phyloP scores from a whole-genome alignment of 345 rosid species.

The Linum lewisii region DNA sequence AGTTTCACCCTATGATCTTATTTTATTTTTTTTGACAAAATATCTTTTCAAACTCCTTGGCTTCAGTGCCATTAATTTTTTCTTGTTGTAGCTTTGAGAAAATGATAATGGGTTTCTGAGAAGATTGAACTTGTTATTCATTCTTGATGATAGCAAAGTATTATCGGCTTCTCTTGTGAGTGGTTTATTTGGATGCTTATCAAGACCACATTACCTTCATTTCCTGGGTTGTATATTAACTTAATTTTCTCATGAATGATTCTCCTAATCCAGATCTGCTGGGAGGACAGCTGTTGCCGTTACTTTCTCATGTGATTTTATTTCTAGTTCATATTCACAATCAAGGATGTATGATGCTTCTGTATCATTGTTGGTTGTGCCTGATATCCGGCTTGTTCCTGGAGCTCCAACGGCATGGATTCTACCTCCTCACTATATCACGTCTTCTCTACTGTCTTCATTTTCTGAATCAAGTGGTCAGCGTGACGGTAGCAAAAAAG shows the following conservation, averaged over 20 bases:
- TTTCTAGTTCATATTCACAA: conserved; percentile 47
- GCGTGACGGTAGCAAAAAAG: conserved; percentile 48
- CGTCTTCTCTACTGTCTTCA: conserved; percentile 60
- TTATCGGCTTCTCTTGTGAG: not conserved
- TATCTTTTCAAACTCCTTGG: not conserved
- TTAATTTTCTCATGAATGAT: conserved; percentile 18
- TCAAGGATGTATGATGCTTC: conserved; percentile 64
- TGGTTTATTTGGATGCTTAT: not conserved
- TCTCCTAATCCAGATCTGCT: conserved; percentile 47
- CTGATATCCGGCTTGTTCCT: conserved; percentile 81
- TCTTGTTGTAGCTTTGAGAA: not conserved
- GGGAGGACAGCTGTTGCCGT: conserved; percentile 59
- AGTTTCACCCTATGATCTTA: not conserved
- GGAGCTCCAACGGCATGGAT: conserved; percentile 84
- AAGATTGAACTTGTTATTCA: not conserved
- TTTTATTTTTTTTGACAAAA: too few relatives aligned
- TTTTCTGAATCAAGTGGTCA: conserved; percentile 39
- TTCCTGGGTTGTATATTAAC: not conserved
- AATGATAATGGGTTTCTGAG: not conserved
- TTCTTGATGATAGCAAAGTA: not conserved
- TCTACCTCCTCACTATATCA: conserved; percentile 72
- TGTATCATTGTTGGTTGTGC: conserved; percentile 46
- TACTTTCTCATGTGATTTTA: conserved; percentile 75
- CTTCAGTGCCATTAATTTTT: too few relatives aligned
- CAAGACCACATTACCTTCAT: conserved; percentile 8